Base-by-base conservation (phyloP, 2,329 filamentous ascomycete genomes). In the Diaporthe capsici region DNA sequence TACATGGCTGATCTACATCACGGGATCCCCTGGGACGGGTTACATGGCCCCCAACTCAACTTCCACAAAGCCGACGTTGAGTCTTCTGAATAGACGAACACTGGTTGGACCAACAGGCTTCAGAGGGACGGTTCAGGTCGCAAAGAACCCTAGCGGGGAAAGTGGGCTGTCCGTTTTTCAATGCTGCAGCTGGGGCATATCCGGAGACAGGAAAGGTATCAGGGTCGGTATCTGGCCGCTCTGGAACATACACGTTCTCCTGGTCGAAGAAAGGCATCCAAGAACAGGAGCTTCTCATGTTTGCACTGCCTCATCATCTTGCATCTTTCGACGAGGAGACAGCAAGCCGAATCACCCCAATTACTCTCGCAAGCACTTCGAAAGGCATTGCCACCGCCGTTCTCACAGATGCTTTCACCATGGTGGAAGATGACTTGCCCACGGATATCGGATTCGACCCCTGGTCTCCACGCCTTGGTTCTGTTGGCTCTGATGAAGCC, bases 221-320 rank as follows among this genome's bases (percentile, higher is more conserved):
- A 13, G 61, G 61, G 3, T 67, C 61, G 20, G 61, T 49, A 22
- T 34, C 61, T 47, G 61, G 61, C n/a, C 42, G 47, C 61, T 47
- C 61, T 67, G 61, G 42, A 22, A 49, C 39, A 5, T 67, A 47
- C 17, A 58, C 55, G 31, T 28, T 58, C 7, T 58, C 55, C 0
- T 58, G 28, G 55, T 22, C 31, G 13, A 58, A 58, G 9, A 34
- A 58, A 37, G 55, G 55, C 4, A 31, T 58, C 15, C 55, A 7
- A 6, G 31, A 58, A 58, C 55, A 58, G 28, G 12, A 58, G 76
- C 86, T 98, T 25, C 87, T 96, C 78, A 97, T 98, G 92, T 98
- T 94, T 82, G 94, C 94, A n/a, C 86, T 98, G 65, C 95, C 96
- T 28, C 96, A 98, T 83, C 96, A 98, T 79, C 82, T 94, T 4